phyloP scores from a whole-genome alignment of 169 alveolate species.

The Plasmodium blacklocki region DNA sequence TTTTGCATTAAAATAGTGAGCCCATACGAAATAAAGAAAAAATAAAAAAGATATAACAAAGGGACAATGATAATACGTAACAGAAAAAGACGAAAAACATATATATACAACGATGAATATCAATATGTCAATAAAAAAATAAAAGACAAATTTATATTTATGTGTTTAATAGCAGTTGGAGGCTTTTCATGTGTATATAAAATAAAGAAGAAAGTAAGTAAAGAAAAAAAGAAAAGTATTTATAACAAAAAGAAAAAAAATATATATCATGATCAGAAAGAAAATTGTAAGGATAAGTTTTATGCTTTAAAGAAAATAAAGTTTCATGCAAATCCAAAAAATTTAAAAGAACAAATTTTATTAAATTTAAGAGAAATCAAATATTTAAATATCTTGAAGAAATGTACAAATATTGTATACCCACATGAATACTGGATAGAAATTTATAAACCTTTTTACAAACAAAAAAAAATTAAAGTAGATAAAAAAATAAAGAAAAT shows the following conservation, averaged over 20 bases:
- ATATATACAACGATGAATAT: slow-evolving; percentile 12
- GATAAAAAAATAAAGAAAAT: not conserved
- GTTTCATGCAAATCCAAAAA: slow-evolving; percentile 31
- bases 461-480: slow-evolving; percentile 11
- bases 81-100: not conserved
- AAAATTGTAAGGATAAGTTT: not conserved
- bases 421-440: slow-evolving; percentile 53
- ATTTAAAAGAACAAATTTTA: slow-evolving; percentile 28
- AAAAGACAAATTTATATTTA: slow-evolving; percentile 37
- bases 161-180: slow-evolving; percentile 43
- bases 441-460: slow-evolving; percentile 13
- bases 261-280: too few relatives aligned
- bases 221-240: not conserved
- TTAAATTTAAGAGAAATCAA: slow-evolving; percentile 52
- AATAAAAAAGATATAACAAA: not conserved
- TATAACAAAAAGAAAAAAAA: too few relatives aligned
- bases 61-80: not conserved
- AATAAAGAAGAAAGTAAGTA: slow-evolving; percentile 20
- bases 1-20: not conserved
- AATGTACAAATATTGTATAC: slow-evolving; percentile 29
- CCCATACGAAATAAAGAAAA: too few relatives aligned
- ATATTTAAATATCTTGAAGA: slow-evolving; percentile 24
- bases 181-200: slow-evolving; percentile 61
- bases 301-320: slow-evolving; percentile 54
- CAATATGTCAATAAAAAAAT: slow-evolving; percentile 20